phyloP scores from a whole-genome alignment of 441 rosid genomes.

The Biscutella laevigata region DNA sequence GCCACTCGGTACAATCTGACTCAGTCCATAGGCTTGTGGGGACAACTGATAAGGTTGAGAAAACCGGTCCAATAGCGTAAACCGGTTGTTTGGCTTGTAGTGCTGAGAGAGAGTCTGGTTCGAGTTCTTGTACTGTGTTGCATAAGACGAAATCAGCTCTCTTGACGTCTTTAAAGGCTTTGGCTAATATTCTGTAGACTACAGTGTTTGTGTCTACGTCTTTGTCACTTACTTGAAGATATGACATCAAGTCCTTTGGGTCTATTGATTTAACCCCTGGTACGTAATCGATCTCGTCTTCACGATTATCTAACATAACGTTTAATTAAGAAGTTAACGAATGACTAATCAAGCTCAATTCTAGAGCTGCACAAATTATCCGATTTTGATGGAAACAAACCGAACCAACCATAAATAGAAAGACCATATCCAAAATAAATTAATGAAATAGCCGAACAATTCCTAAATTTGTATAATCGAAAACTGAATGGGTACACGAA shows the following conservation, averaged over 20 bases:
- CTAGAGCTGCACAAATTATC: no score
- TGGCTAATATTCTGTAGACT: slow-evolving; percentile 33
- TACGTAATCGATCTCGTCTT: slow-evolving; percentile 43
- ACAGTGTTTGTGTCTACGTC: slow-evolving; percentile 29
- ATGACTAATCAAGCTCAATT: no score
- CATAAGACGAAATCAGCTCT: slow-evolving; percentile 44
- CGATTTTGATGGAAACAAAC: no score
- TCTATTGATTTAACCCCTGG: slow-evolving; percentile 46
- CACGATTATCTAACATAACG: slow-evolving; percentile 28
- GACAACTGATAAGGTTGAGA: slow-evolving; percentile 33
- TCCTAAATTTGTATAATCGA: no score
- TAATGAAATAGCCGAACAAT: no score
- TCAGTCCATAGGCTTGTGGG: slow-evolving; percentile 62
- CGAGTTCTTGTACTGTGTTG: slow-evolving; percentile 51
- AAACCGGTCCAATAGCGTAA: slow-evolving; percentile 54
- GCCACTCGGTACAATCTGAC: slow-evolving; percentile 61
- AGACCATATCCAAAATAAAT: no score
- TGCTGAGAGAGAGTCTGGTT: slow-evolving; percentile 37
- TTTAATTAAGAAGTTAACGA: no score
- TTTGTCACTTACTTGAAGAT: slow-evolving; percentile 37
- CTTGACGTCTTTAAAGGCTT: slow-evolving; percentile 34
- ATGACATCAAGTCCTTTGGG: slow-evolving; percentile 43
- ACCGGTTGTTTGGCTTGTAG: slow-evolving; percentile 34
- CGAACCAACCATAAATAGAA: no score
- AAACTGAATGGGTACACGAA: no score